Percentiles rank a stretch among this genome's conserved stretches.
These are phyloP conservation scores for Oryza coarctata DNA, from an alignment of 176 grass and related monocot genomes.

Conservation along the genomic window DNA sequence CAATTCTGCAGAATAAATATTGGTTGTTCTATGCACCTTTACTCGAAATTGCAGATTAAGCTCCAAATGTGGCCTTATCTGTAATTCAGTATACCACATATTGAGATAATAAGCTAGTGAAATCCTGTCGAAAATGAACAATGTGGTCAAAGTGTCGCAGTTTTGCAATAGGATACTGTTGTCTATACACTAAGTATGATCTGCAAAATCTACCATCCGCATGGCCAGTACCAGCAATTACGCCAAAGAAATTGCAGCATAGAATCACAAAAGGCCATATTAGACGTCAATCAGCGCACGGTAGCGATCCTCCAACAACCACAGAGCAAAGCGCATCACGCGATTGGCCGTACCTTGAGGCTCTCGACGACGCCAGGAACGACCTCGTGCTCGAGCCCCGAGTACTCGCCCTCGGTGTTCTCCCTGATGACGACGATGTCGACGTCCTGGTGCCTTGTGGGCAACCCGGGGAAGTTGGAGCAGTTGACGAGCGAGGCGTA, in stretches of 20 bases:
- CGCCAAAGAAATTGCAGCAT: not conserved
- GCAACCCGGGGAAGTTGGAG: conserved; percentile 73
- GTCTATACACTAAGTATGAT: not conserved
- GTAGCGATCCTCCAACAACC: not conserved
- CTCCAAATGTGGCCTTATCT: not conserved
- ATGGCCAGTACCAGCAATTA: not conserved
- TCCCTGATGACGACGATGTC: conserved; percentile 97
- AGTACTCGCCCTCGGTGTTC: conserved; percentile 97
- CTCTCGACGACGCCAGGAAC: conserved; percentile 89
- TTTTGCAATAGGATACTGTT: not conserved
- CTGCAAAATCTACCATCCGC: not conserved
- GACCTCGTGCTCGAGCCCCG: conserved; percentile 95
- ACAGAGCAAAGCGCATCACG: not conserved
- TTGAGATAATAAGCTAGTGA: not conserved
- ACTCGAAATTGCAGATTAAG: not conserved
- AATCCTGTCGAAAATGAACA: not conserved
- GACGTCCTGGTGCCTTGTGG: conserved; percentile 77
- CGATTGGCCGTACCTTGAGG: conserved; percentile 64
- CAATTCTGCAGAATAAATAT: not conserved
- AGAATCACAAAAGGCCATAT: not conserved
- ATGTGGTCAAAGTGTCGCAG: not conserved
- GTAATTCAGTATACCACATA: not conserved
- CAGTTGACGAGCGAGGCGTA: conserved; percentile 88
- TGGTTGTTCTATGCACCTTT: not conserved
- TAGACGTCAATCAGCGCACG: not conserved